Percentiles rank a stretch among this genome's conserved stretches.
These are phyloP conservation scores for Millerozyma acaciae DNA, from an alignment of 805 yeast genomes.

Conservation along the genomic window DNA sequence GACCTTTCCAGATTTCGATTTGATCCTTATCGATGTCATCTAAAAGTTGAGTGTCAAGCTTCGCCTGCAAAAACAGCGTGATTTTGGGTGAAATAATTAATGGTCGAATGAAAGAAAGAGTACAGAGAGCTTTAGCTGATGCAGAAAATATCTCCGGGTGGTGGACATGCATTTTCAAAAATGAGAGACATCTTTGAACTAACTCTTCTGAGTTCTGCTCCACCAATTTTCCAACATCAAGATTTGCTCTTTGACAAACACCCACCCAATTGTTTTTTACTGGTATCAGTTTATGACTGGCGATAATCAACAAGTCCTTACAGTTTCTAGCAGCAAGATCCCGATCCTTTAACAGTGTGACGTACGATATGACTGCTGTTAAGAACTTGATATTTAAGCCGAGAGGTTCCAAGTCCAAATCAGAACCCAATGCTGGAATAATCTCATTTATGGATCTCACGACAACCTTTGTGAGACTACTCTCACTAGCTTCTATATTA, in stretches of 20 bases:
- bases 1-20: conserved; percentile 61
- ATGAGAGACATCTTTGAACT: neutral
- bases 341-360: conserved; percentile 20
- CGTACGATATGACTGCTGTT: conserved; percentile 20
- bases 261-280: conserved; percentile 73
- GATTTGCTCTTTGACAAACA: conserved; percentile 50
- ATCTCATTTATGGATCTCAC: too few relatives aligned
- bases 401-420: too few relatives aligned
- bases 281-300: conserved; percentile 24
- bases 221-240: conserved; percentile 64
- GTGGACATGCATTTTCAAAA: too few relatives aligned
- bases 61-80: conserved; percentile 37
- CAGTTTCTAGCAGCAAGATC: conserved; percentile 16
- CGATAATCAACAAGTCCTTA: conserved; percentile 20
- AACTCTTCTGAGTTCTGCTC: conserved; percentile 2
- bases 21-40: conserved; percentile 45
- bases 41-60: conserved; percentile 36
- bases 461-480: too few relatives aligned
- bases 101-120: conserved; percentile 58
- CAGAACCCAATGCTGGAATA: too few relatives aligned
- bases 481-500: too few relatives aligned
- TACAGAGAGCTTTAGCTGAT: conserved; percentile 44
- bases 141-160: too few relatives aligned
- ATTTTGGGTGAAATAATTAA: conserved; percentile 51
- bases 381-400: conserved; percentile 16